Conservation (phyloP, 805 yeast species). For the Pichia paraexigua region DNA sequence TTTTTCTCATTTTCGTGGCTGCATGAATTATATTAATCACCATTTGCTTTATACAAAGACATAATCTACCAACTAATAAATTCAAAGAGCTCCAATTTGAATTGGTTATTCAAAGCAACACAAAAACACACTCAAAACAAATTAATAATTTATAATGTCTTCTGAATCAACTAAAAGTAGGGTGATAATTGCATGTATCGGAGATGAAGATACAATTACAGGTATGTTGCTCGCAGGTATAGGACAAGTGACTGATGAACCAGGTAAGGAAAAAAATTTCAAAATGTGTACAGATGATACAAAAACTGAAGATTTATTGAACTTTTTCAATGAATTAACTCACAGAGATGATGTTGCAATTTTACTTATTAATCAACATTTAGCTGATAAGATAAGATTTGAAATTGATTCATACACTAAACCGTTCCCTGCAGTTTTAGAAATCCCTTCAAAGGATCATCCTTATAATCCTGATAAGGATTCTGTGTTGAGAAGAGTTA, state of each 20-base stretch:
- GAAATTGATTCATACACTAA: slow-evolving; percentile 75
- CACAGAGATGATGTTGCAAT: slow-evolving; percentile 87
- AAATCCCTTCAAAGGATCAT: slow-evolving; percentile 97
- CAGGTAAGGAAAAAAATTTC: slow-evolving; percentile 72
- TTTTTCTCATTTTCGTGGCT: background rate
- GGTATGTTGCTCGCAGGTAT: slow-evolving; percentile 93
- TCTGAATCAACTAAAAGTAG: slow-evolving; percentile 41
- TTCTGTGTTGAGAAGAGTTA: slow-evolving; percentile 86
- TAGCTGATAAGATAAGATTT: slow-evolving; percentile 83
- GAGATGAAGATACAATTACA: slow-evolving; percentile 96
- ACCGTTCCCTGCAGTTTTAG: slow-evolving; percentile 94
- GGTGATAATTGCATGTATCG: slow-evolving; percentile 83
- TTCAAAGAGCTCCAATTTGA: background rate
- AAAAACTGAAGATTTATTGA: slow-evolving; percentile 62
- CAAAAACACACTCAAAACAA: background rate
- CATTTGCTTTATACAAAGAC: background rate
- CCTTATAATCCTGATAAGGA: slow-evolving; percentile 99
- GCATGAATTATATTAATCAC: background rate
- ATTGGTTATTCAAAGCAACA: background rate
- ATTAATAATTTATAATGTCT: background rate
- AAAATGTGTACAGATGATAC: slow-evolving; percentile 72
- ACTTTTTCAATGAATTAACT: slow-evolving; percentile 70
- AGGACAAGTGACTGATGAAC: slow-evolving; percentile 68
- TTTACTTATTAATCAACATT: slow-evolving; percentile 83
- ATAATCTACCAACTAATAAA: background rate